Base-by-base conservation (phyloP, 176 grass and related monocot species). In the Aegilops longissima region DNA sequence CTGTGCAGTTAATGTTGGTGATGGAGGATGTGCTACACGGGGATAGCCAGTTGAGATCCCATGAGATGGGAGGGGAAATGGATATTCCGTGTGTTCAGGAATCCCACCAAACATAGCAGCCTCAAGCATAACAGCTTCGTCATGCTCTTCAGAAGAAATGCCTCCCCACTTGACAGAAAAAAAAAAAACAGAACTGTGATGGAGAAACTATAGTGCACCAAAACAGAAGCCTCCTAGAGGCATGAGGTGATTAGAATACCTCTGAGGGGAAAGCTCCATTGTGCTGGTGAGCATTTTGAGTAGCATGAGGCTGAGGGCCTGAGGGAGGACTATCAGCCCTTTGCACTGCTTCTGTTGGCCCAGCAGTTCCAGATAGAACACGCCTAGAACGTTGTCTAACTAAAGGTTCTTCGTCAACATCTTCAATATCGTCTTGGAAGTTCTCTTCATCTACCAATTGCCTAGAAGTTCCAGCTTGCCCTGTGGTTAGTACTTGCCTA, bases 121-220 rank as follows among this genome's bases (percentile, higher is more conserved):
- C 63, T 99, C 97, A 76, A 99, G 92, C 97, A 99, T 99, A 89
- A 99, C 47, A 85, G 97, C 97, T 74, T 99, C 97, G 17, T 99
- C 97, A 81, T 94, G 94, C 81, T 99, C 97, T 90, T 94, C 82
- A 31, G 91, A 94, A 66, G 97, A 97, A 77, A 97, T 96, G 51
- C 92, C 94, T 87, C 97, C 97, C 97, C 97, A 99, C 97, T 99
- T 82, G 45, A 88, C n/a, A 83, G 56, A 35, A 78, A 74, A 24
- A 83, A 24, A 83, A 80, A 14, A 63, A 76, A 83, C 34, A 86
- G 12, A 14, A 85, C 20, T 12, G 27, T 80, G 31, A 85, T 61
- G 21, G 35, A 51, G 21, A 13, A 83, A 76, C 49, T 39, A 40
- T 18, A 83, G 59, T 69, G 56, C 80, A 29, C n/a, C 25, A 17